Evolutionary conservation across 2,329 filamentous ascomycete genomes (phyloP).

Genomic region (Meredithiella fracta): DNA sequence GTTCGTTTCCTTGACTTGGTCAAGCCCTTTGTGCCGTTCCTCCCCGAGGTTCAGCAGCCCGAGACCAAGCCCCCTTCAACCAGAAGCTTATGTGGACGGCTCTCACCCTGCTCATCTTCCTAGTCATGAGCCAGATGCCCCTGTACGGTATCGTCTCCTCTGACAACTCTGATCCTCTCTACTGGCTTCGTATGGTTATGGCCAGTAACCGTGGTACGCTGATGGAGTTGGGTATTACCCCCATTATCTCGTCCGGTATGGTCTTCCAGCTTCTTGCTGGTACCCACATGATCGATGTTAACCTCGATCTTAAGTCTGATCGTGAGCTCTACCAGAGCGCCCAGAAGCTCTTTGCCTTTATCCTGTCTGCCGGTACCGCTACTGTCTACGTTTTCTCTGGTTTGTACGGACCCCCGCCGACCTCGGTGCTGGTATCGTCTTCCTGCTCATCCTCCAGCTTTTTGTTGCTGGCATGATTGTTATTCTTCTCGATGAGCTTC

Average conservation of each 20-base stretch:
- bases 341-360: slow-evolving; percentile 96
- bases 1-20: slow-evolving; percentile 99
- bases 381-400: slow-evolving; percentile 97
- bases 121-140: slow-evolving; percentile 99
- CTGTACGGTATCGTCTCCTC: slow-evolving; percentile 98
- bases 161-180: slow-evolving; percentile 92
- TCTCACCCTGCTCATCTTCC: slow-evolving; percentile 90
- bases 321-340: slow-evolving; percentile 99
- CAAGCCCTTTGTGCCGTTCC: slow-evolving; percentile 98
- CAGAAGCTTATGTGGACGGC: slow-evolving; percentile 94
- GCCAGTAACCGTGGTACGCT: slow-evolving; percentile 93
- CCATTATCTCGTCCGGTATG: slow-evolving; percentile 99
- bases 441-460: slow-evolving; percentile 93
- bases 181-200: slow-evolving; percentile 99
- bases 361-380: slow-evolving; percentile 91
- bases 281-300: slow-evolving; percentile 99
- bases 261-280: slow-evolving; percentile 99
- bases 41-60: slow-evolving; percentile 95
- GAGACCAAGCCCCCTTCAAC: slow-evolving; percentile 99
- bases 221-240: slow-evolving; percentile 94
- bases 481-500: slow-evolving; percentile 94
- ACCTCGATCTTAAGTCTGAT: slow-evolving; percentile 98
- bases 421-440: slow-evolving; percentile 93
- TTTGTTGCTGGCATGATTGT: slow-evolving; percentile 96
- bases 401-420: slow-evolving; percentile 91